Evolutionary conservation across 176 grass and related monocot genomes (phyloP), one percentile per base, ranked within the genome.

Genomic region (Saccharum officinarum): DNA sequence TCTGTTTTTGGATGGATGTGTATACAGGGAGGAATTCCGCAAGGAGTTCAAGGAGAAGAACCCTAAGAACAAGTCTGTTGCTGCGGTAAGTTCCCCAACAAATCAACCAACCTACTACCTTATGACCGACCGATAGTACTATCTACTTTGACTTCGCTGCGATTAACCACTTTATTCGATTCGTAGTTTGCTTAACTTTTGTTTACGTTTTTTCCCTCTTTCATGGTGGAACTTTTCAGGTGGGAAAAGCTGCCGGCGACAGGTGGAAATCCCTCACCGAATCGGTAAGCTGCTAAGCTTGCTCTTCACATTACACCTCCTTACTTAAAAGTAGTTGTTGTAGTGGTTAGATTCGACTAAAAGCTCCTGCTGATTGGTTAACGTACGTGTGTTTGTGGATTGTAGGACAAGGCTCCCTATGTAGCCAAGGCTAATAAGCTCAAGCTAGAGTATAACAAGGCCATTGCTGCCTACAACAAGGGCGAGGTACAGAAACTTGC

Each of bases 21-120:
- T 25, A 11, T 30, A 0, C 28, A 98, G 96, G 96, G 96, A 93
- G 57, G 93, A 94, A 34, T 98, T 95, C 82, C 90, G 96, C 76
- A 95, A 98, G 85, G 85, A 87, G 77, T 98, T 92, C 85, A 92
- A 95, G 86, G 89, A 98, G 91, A 93, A 94, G 87, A 93, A 98
- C 90, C 95, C 96, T 26, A 94, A 95, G 80, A 98, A 98, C 17
- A 95, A 85, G 89, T 93, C 89, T 10, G 96, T 98, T 3, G 88
- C 93, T 28, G 95, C 87, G 36, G 95, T 98, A 85, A 84, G 91
- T 84, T 10, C 2, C 2, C 0, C 22, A 10, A 8, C 40, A 62
- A 78, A 36, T 73, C 55, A 10, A 59, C 55, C 22, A 10, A 72
- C 69, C 7, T 2, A 18, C 40, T 4, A 33, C 20, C 42, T 40